Base-by-base conservation (phyloP, 2,329 filamentous ascomycete species). In the Zymoseptoria crescenta region DNA sequence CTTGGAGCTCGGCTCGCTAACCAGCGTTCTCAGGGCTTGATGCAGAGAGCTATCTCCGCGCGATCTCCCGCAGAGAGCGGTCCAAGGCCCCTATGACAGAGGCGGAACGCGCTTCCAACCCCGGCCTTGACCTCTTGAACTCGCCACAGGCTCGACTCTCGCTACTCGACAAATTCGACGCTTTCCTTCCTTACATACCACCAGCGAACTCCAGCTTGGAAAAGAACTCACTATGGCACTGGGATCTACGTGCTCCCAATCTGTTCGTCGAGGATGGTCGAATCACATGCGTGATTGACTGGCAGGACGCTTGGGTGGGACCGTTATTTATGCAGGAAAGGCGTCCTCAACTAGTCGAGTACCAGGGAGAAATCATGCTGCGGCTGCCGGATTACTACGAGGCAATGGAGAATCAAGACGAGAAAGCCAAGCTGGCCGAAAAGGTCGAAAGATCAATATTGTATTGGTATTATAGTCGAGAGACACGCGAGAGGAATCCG, bases 251-350 rank as follows among this genome's bases (percentile, higher is more conserved):
- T 62, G 59, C 71, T 16, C 64, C 65, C 2, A 78, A 76, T 59
- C 64, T 78, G 24, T 77, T 77, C 59, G 69, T 76, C 28, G 35
- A 73, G n/a, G 61, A 69, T 24, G 64, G 65, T 48, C 64, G 62
- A 50, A 71, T 78, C 45, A 72, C 73, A 7, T 68, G 71, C 55
- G 55, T 79, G 5, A 77, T 79, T 55, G 74, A 79, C 64, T 78
- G 75, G 75, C 73, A 77, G 63, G 69, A 70, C 19, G 64, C 58
- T 9, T 76, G 70, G 64, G 54, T 61, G 13, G 64, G 62, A 9
- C 69, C 68, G 35, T 56, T 71, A 28, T 67, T 68, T 51, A 56
- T 68, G 29, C 65, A 68, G 57, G 67, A 60, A 52, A 60, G 66
- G 54, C 62, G 64, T 59, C 69, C 71, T 24, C 66, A 66, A 29